Evolutionary conservation across 148 eudicot genomes (phyloP), one percentile per base, ranked within the genome.

Genomic region (Heliosperma pusillum): DNA sequence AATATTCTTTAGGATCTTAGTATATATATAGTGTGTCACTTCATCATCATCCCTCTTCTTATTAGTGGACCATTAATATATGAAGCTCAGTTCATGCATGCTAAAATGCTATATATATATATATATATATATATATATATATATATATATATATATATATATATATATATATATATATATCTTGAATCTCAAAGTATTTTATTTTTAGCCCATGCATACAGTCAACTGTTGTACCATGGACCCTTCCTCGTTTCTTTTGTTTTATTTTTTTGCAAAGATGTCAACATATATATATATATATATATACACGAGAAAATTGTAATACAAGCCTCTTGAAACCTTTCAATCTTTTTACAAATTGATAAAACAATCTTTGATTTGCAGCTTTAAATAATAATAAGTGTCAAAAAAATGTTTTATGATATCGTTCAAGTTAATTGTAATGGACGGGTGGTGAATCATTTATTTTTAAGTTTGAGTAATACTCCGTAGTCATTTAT

Each of bases 41-140:
- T 29, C 1, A 29, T 29, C 30, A 29, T 33, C 36, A 33, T 33
- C 36, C 33, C 3, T 21, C 26, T 1, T 50, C 27, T 74, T 80
- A 66, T 74, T 80, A 66, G 30, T 72, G 83, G 83, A 80, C 80
- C 80, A 76, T 76, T 19, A 24, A 71, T 76, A 6, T 19, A 64
- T 57, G 27, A 55, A 76, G 36, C 55, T 44, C 71, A 76, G 62
- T 9, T 80, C 29, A 71, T 72, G 57, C 57, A 36, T 36, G 42
- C 42, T 5, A 5, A 10, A 8, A 36, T 36, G 9, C 42, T 36
- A 36, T 36, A n/a, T n/a, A n/a, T n/a, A n/a, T n/a, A n/a, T n/a
- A n/a, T n/a, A n/a, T n/a, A n/a, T n/a, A n/a, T n/a, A n/a, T n/a
- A n/a, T n/a, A n/a, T n/a, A n/a, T n/a, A n/a, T n/a, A n/a, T n/a